Percentiles rank a stretch among this genome's conserved stretches.
These are phyloP conservation scores for Citrus medica DNA, from an alignment of 345 rosid genomes.

Conservation along the genomic window DNA sequence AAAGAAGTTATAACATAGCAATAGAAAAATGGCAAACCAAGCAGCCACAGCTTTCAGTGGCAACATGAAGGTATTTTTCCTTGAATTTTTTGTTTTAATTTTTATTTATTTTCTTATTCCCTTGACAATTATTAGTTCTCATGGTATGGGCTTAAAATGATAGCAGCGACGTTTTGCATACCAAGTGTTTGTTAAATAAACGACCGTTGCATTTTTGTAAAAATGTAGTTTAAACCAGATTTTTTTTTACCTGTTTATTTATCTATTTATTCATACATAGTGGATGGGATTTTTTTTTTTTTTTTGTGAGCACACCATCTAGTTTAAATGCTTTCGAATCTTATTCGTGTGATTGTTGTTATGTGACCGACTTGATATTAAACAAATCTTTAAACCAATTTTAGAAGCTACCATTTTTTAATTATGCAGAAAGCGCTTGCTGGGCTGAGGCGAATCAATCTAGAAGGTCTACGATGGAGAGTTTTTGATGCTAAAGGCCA, in stretches of 20 bases:
- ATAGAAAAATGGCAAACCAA: constrained; percentile 48
- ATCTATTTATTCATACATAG: background rate
- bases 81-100: background rate
- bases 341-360: background rate
- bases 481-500: constrained; percentile 99
- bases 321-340: background rate
- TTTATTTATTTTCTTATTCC: background rate
- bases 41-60: constrained; percentile 49
- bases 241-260: background rate
- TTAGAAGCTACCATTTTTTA: background rate
- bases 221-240: background rate
- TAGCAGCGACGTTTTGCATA: background rate
- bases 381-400: background rate
- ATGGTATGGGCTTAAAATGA: background rate
- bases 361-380: constrained; percentile 10
- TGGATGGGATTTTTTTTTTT: background rate
- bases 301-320: background rate
- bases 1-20: background rate
- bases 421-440: constrained; percentile 87
- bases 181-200: constrained; percentile 31
- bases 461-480: constrained; percentile 94
- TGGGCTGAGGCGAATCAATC: constrained; percentile 80
- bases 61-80: constrained; percentile 41
- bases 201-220: background rate
- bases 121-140: background rate